phyloP scores from a whole-genome alignment of 805 yeast genomes.

The Priceomyces fermenticarens region DNA sequence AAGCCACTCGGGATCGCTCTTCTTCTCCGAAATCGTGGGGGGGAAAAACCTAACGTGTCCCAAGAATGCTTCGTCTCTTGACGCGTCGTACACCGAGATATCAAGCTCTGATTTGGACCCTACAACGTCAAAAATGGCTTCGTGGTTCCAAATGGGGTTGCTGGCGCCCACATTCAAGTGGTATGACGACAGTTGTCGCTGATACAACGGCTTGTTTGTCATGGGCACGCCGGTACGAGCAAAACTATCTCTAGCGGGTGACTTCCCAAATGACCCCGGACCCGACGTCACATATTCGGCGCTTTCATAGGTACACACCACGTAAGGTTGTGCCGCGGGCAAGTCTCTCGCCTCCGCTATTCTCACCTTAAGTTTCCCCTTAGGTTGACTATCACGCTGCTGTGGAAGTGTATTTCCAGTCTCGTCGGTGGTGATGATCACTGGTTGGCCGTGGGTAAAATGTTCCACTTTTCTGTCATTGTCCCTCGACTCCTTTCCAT shows the following conservation, averaged over 20 bases:
- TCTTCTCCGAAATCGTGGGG: conserved; percentile 39
- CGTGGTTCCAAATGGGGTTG: conserved; percentile 89
- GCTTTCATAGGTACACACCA: conserved; percentile 87
- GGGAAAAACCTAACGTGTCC: conserved; percentile 83
- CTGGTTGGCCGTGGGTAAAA: conserved; percentile 12
- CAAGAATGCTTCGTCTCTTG: conserved; percentile 74
- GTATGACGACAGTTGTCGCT: conserved; percentile 36
- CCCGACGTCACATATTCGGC: conserved; percentile 87
- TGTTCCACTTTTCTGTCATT: conserved; percentile 3
- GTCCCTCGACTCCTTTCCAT: neutral
- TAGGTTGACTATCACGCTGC: conserved; percentile 44
- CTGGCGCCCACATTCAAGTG: conserved; percentile 32
- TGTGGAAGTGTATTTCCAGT: conserved; percentile 31
- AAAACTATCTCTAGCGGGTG: conserved; percentile 14
- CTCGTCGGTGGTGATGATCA: conserved; percentile 41
- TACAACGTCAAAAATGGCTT: conserved; percentile 87
- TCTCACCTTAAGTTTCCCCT: conserved; percentile 79
- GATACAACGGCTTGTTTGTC: conserved; percentile 32
- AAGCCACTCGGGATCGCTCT: conserved; percentile 62
- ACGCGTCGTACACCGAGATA: conserved; percentile 87
- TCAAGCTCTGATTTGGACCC: conserved; percentile 82
- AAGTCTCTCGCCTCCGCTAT: conserved; percentile 79
- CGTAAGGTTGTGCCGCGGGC: conserved; percentile 71
- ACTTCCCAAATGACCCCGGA: conserved; percentile 49
- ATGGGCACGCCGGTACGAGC: conserved; percentile 12